Evolutionary conservation across 2,329 filamentous ascomycete species (phyloP).

Genomic region (Lojkania enalia): DNA sequence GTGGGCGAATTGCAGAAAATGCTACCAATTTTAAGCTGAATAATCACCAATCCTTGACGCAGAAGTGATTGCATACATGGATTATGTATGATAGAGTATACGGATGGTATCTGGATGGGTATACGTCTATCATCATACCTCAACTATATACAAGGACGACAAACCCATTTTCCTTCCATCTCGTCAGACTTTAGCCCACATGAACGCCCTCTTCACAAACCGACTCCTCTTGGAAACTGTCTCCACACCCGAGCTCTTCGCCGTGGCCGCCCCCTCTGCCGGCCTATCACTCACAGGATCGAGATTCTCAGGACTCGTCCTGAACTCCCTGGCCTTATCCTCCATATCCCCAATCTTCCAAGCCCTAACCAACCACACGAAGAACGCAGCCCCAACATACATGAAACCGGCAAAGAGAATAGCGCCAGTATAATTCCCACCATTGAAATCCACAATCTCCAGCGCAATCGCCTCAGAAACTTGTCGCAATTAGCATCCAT

Average conservation of each 20-base stretch:
- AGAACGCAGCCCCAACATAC: slow-evolving; percentile 61
- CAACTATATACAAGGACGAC: no score
- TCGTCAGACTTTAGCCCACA: slow-evolving; percentile 33
- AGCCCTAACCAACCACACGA: slow-evolving; percentile 58
- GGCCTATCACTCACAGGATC: slow-evolving; percentile 21
- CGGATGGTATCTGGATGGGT: no score
- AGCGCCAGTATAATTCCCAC: slow-evolving; percentile 58
- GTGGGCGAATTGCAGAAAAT: no score
- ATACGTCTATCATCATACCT: no score
- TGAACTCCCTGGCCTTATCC: slow-evolving; percentile 39
- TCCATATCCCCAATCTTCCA: slow-evolving; percentile 64
- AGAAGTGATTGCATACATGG: no score
- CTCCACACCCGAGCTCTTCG: neutral
- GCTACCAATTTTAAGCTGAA: no score
- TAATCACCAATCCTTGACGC: no score
- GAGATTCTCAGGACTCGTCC: slow-evolving; percentile 20
- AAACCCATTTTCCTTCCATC: neutral
- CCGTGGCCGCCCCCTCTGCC: slow-evolving; percentile 1
- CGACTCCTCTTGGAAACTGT: slow-evolving; percentile 23
- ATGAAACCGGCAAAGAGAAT: slow-evolving; percentile 65
- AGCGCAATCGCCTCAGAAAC: slow-evolving; percentile 60
- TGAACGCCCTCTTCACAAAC: slow-evolving; percentile 36
- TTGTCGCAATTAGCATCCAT: slow-evolving; percentile 12
- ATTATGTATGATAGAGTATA: no score
- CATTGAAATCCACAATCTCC: slow-evolving; percentile 54